phyloP scores from a whole-genome alignment of 129 eudicot species.

The Helichrysum umbraculigerum region DNA sequence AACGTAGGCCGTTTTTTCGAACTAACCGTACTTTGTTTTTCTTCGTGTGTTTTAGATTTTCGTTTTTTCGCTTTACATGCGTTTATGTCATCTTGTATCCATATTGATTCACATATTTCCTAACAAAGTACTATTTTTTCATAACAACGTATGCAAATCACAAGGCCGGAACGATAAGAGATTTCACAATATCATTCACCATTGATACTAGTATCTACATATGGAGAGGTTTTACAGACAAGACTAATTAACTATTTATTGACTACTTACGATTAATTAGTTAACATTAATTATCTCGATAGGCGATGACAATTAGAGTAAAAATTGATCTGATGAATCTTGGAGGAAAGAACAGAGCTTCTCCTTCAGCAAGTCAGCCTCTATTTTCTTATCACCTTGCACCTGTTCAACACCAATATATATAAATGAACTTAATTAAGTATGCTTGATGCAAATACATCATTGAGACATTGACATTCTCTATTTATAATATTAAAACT shows the following conservation, averaged over 20 bases:
- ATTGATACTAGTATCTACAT: not conserved
- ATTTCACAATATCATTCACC: not conserved
- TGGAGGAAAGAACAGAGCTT: not conserved
- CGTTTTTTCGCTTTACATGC: not conserved
- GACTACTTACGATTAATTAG: no score
- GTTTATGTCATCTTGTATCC: not conserved
- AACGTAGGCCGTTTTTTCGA: not conserved
- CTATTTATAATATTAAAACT: no score
- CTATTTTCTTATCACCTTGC: conserved; percentile 3
- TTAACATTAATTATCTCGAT: not conserved
- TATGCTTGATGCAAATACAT: not conserved
- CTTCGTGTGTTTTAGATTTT: not conserved
- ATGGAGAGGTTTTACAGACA: not conserved
- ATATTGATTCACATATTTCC: not conserved
- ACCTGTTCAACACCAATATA: conserved; percentile 10
- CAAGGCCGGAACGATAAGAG: not conserved
- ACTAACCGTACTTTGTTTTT: not conserved
- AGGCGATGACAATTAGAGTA: not conserved
- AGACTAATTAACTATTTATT: not conserved
- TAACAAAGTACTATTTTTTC: not conserved
- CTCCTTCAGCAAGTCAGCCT: not conserved
- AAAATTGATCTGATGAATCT: not conserved
- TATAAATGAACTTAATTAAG: no score
- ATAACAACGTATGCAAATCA: not conserved
- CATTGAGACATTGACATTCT: not conserved